Percentiles rank a stretch among this genome's conserved stretches.
Conservation (phyloP, 2,329 filamentous ascomycete genomes). For the Cladosporium colombiae region DNA sequence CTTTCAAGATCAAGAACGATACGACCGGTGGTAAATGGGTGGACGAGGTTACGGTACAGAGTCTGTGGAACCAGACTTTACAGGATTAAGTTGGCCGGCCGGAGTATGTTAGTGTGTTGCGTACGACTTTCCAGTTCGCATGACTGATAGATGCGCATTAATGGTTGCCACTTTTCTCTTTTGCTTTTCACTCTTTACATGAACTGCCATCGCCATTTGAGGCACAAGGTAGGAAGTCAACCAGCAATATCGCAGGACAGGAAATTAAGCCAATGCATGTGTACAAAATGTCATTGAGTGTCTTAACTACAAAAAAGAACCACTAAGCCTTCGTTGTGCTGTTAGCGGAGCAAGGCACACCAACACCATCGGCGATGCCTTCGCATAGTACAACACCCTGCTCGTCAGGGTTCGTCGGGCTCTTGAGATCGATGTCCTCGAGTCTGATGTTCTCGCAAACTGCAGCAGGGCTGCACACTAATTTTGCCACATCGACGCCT, state of each 20-base stretch:
- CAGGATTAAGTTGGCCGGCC: slow-evolving; percentile 5
- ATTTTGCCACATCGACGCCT: slow-evolving; percentile 55
- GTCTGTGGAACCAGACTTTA: slow-evolving; percentile 53
- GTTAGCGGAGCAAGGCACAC: slow-evolving; percentile 17
- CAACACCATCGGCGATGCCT: slow-evolving; percentile 46
- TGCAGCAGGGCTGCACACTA: slow-evolving; percentile 59
- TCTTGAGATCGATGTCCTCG: slow-evolving; percentile 56
- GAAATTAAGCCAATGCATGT: background rate
- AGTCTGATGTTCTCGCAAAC: slow-evolving; percentile 59
- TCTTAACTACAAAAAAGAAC: background rate
- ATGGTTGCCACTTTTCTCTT: background rate
- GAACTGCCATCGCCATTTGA: background rate
- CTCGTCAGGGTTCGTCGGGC: slow-evolving; percentile 44
- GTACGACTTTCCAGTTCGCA: background rate
- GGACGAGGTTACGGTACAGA: slow-evolving; percentile 51
- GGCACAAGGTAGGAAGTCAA: background rate
- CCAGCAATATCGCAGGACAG: background rate
- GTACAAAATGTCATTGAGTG: background rate
- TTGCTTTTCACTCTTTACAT: background rate
- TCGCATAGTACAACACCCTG: slow-evolving; percentile 52
- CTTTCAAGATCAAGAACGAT: slow-evolving; percentile 50
- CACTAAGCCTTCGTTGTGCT: slow-evolving; percentile 9
- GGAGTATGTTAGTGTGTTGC: background rate
- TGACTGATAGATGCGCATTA: background rate
- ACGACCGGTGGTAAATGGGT: slow-evolving; percentile 48